These are phyloP conservation scores for Blastobotrys muscicola DNA, from an alignment of 805 yeast genomes.

Conservation along the genomic window DNA sequence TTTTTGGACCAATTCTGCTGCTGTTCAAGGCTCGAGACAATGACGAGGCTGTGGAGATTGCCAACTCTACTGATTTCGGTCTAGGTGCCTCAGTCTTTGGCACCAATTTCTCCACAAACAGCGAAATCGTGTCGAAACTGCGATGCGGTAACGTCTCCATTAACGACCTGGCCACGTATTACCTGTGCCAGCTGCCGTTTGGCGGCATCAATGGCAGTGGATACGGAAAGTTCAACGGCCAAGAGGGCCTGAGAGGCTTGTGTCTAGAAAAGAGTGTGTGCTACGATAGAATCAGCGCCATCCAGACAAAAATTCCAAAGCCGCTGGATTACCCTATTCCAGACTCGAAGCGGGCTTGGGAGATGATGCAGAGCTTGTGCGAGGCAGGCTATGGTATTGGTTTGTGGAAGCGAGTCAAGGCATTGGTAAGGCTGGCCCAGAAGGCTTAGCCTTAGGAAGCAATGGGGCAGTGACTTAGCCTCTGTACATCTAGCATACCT, in stretches of 20 bases:
- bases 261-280: slow-evolving; percentile 84
- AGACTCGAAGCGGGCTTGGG: slow-evolving; percentile 79
- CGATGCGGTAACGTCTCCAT: slow-evolving; percentile 90
- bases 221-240: slow-evolving; percentile 96
- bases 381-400: slow-evolving; percentile 67
- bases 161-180: slow-evolving; percentile 94
- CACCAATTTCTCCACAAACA: slow-evolving; percentile 44
- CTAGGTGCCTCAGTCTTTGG: slow-evolving; percentile 91
- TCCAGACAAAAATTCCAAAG: slow-evolving; percentile 73
- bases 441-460: too few species aligned
- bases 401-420: slow-evolving; percentile 42
- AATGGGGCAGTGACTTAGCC: too few species aligned
- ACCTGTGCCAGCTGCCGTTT: slow-evolving; percentile 92
- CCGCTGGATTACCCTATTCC: slow-evolving; percentile 88
- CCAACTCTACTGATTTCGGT: slow-evolving; percentile 82
- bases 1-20: slow-evolving; percentile 86
- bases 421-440: slow-evolving; percentile 7
- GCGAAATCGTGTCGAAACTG: slow-evolving; percentile 52
- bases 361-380: slow-evolving; percentile 71
- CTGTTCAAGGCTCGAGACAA: slow-evolving; percentile 61
- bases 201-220: slow-evolving; percentile 94
- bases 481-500: too few species aligned
- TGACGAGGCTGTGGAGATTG: slow-evolving; percentile 61
- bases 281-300: slow-evolving; percentile 68
- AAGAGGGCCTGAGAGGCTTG: slow-evolving; percentile 86